These are phyloP conservation scores for Syzygium oleosum DNA, from an alignment of 345 rosid genomes.

Conservation along the genomic window DNA sequence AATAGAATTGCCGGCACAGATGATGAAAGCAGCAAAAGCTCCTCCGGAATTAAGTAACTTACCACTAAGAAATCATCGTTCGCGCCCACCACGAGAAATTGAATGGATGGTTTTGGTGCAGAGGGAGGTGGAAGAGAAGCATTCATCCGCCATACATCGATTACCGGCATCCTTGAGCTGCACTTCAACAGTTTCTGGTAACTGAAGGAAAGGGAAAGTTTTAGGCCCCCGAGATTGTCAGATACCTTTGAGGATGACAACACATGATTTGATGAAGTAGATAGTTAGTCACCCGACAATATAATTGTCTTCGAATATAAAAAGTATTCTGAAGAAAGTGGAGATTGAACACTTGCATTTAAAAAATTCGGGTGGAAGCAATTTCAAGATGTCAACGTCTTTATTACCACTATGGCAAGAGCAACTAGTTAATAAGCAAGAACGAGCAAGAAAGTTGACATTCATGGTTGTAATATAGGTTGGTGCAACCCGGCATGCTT, in stretches of 20 bases:
- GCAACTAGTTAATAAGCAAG: background rate
- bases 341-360: background rate
- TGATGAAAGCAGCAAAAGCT: background rate
- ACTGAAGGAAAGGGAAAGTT: slow-evolving; percentile 23
- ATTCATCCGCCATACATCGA: slow-evolving; percentile 78
- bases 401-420: background rate
- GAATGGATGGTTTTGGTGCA: slow-evolving; percentile 26
- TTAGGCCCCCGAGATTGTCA: background rate
- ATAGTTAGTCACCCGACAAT: background rate
- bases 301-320: background rate
- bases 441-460: background rate
- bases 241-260: background rate
- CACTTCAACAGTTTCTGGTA: slow-evolving; percentile 74
- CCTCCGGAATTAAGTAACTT: background rate
- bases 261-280: background rate
- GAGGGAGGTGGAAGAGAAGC: slow-evolving; percentile 81
- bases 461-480: background rate
- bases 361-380: background rate
- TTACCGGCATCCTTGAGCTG: slow-evolving; percentile 63
- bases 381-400: background rate
- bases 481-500: background rate
- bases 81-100: slow-evolving; percentile 69
- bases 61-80: slow-evolving; percentile 84
- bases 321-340: background rate
- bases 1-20: background rate